phyloP scores from a whole-genome alignment of 164 flowering plant genomes.

The Amborella trichopoda region DNA sequence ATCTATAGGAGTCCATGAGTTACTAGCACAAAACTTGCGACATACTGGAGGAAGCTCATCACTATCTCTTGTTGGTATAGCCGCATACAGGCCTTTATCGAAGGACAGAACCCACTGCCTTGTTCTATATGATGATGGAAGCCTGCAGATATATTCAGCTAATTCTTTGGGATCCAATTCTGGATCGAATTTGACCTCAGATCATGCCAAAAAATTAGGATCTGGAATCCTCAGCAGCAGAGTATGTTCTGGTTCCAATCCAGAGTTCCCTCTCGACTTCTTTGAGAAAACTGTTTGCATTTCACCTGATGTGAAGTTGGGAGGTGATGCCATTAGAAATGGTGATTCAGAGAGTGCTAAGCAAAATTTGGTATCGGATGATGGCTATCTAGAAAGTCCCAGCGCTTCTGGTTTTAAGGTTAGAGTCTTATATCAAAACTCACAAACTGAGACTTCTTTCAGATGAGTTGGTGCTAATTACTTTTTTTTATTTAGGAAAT shows the following conservation, averaged over 20 bases:
- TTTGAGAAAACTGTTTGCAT: conserved; percentile 95
- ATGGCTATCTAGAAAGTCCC: conserved; percentile 88
- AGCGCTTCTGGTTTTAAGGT: conserved; percentile 88
- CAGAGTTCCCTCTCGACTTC: conserved; percentile 99
- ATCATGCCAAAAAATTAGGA: conserved; percentile 82
- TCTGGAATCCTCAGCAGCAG: conserved; percentile 70
- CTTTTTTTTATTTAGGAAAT: too few species aligned
- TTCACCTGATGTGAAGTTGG: conserved; percentile 83
- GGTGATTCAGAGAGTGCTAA: conserved; percentile 91
- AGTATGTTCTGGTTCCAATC: conserved; percentile 62
- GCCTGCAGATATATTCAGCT: conserved; percentile 87
- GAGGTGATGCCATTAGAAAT: conserved; percentile 90
- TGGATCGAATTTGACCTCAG: conserved; percentile 35
- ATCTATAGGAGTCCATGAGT: conserved; percentile 47
- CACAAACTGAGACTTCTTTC: too few species aligned
- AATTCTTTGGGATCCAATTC: conserved; percentile 50
- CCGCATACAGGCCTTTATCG: conserved; percentile 87
- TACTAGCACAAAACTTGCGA: conserved; percentile 67
- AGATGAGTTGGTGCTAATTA: too few species aligned
- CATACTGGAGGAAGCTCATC: conserved; percentile 64
- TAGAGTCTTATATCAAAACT: too few species aligned
- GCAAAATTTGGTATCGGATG: conserved; percentile 85
- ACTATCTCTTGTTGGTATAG: conserved; percentile 74
- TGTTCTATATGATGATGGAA: conserved; percentile 94
- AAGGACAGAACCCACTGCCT: conserved; percentile 85